Conservation (phyloP, 768 basidiomycete genomes). For the Kockovaella imperatae region DNA sequence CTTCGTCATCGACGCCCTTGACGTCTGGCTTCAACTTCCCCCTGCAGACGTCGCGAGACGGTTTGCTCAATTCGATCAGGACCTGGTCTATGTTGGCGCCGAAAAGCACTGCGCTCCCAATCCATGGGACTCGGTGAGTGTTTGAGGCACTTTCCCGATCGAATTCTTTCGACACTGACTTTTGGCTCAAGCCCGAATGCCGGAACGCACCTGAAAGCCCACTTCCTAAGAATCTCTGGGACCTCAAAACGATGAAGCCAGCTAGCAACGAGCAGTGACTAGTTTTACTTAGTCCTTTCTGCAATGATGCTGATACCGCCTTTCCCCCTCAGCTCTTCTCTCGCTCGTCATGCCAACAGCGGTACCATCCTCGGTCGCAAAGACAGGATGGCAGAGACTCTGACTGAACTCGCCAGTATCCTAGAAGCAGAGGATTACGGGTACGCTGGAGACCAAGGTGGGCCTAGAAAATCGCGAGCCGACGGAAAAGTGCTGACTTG, state of each 20-base stretch:
- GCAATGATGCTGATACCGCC: no score
- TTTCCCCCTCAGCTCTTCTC: no score
- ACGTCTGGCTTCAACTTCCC: conserved; percentile 1
- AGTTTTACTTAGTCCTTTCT: no score
- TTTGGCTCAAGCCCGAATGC: background rate
- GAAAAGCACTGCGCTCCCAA: background rate
- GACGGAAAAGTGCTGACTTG: background rate
- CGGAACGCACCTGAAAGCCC: background rate
- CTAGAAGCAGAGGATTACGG: background rate
- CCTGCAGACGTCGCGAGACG: background rate
- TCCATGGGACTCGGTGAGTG: background rate
- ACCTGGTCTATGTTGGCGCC: background rate
- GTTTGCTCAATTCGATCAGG: background rate
- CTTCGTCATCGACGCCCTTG: background rate
- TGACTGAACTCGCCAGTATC: background rate
- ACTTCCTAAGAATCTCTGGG: background rate
- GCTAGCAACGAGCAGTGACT: no score
- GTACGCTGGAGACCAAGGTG: background rate
- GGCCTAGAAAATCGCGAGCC: no score
- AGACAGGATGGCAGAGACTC: background rate
- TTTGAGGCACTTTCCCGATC: background rate
- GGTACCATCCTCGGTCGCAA: background rate
- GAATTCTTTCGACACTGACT: background rate
- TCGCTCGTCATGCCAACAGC: background rate
- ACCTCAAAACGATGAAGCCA: no score